Base-by-base conservation (phyloP, 1,139 yeast species). In the Magnusiomyces clavatus region DNA sequence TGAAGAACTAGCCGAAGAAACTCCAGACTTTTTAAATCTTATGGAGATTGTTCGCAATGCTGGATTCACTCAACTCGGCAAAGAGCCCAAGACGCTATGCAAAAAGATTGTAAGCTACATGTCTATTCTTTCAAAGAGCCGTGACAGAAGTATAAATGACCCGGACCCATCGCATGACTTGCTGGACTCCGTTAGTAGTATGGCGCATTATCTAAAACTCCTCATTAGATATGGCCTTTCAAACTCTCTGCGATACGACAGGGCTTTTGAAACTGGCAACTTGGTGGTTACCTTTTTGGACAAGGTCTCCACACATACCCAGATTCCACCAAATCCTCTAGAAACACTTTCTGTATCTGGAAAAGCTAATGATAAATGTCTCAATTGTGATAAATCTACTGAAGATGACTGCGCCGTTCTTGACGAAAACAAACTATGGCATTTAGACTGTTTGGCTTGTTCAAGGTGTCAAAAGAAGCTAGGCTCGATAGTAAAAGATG, bases 171-270 rank as follows among this genome's bases (percentile, higher is more conserved):
- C 69, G 1, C 89, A 88, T 17, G 86, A 84, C 46, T 64, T 92
- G 47, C 74, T 92, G 58, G 82, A 94, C 0, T 81, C 90, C 5
- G 92, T 90, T 12, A 89, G 97, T 1, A 90, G 95, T 1, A 75
- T 94, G 62, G 97, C 98, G 0, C 98, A 94, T 67, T 90, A 89
- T 66, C 74, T 92, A 61, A 92, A 94, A 65, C 74, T 92, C 11
- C 73, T 92, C 39, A 86, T 92, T 16, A 75, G 97, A 57, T 80
- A 82, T 61, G 95, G 97, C 0, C 75, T 92, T 47, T 79, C 80
- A 56, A 81, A 82, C 60, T 86, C 96, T 0, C 71, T 92, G 24
- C 82, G 78, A 55, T 76, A 80, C 54, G 88, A 87, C 64, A 80
- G 78, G 58, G 63, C 75, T 4, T 71, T 77, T 16, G 80, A 79